Base-by-base conservation (phyloP, 768 basidiomycete species). In the Hericium erinaceus region DNA sequence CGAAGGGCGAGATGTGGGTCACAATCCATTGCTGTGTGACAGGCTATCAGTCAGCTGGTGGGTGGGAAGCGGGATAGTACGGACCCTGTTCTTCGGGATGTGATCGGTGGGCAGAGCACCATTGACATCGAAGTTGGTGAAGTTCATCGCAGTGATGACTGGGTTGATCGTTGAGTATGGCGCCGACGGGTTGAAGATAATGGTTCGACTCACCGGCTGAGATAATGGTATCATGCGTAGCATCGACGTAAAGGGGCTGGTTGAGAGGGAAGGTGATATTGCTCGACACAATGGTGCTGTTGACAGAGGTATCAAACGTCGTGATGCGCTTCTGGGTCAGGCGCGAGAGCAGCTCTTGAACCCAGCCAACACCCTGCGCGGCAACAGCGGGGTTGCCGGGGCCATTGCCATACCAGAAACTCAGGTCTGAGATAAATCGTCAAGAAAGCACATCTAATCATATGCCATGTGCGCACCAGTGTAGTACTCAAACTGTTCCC, bases 401-500 rank as follows among this genome's bases (percentile, higher is more conserved):
- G 10, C 15, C n/a, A 39, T 18, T 65, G 46, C 65, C 60, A 57
- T 76, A 77, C 71, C 74, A 75, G 52, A 69, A 67, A 8, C 37
- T 49, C 48, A 70, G 56, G 40, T 66, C 65, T 62, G 12, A 39
- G 55, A 48, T 26, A n/a, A 16, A 12, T 26, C 26, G 16, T 15
- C 24, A 16, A 18, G 28, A 11, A 16, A 24, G 20, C 15, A 24
- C 15, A 37, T 4, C 22, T 16, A 1, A 2, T 8, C 22, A 49
- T 22, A 4, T 10, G 12, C 4, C 12, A 6, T 12, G 13, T 11
- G 60, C 70, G 54, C 37, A 71, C 70, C 71, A 28, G 55, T 60
- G 26, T 70, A 67, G 61, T 81, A 79, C 54, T 77, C 73, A 58
- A 73, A 80, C 1, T 76, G 74, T 60, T 73, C 71, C 79, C 79